Conservation (phyloP, 1,284 basidiomycete genomes). For the Leucocoprinus gongylophorus region DNA sequence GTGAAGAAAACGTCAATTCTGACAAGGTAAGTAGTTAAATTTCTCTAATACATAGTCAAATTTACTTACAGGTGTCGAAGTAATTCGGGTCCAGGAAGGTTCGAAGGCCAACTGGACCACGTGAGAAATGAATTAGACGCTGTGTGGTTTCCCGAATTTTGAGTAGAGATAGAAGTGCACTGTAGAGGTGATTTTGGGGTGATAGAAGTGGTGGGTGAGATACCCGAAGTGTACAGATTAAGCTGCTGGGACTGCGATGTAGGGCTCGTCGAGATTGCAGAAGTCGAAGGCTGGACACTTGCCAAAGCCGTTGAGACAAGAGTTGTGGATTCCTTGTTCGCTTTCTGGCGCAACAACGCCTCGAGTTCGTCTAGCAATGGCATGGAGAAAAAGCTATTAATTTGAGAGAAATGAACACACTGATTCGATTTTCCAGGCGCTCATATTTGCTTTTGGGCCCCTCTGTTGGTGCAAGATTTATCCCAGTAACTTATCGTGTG, state of each 20-base stretch:
- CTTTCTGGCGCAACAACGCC: constrained; percentile 37
- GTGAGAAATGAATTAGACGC: constrained; percentile 25
- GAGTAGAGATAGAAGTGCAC: constrained; percentile 11
- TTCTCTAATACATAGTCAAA: background rate
- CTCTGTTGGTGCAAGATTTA: constrained; percentile 31
- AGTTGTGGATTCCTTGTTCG: constrained; percentile 17
- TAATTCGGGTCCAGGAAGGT: constrained; percentile 52
- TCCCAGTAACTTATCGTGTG: constrained; percentile 33
- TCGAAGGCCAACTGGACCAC: constrained; percentile 56
- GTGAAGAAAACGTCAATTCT: constrained; percentile 69
- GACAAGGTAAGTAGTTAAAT: constrained; percentile 8
- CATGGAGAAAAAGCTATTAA: constrained; percentile 7
- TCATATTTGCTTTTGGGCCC: constrained; percentile 54
- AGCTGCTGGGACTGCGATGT: constrained; percentile 2
- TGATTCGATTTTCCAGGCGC: constrained; percentile 56
- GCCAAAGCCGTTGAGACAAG: background rate
- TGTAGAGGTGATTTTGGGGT: constrained; percentile 22
- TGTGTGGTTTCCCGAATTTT: constrained; percentile 8
- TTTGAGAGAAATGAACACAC: constrained; percentile 36
- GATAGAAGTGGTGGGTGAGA: constrained; percentile 12
- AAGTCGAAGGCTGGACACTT: background rate
- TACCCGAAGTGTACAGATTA: constrained; percentile 4
- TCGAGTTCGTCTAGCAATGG: constrained; percentile 55
- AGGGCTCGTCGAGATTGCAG: background rate
- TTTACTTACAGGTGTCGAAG: constrained; percentile 54